Conservation (phyloP, 1,284 basidiomycete genomes). For the Cystobasidium sp. region DNA sequence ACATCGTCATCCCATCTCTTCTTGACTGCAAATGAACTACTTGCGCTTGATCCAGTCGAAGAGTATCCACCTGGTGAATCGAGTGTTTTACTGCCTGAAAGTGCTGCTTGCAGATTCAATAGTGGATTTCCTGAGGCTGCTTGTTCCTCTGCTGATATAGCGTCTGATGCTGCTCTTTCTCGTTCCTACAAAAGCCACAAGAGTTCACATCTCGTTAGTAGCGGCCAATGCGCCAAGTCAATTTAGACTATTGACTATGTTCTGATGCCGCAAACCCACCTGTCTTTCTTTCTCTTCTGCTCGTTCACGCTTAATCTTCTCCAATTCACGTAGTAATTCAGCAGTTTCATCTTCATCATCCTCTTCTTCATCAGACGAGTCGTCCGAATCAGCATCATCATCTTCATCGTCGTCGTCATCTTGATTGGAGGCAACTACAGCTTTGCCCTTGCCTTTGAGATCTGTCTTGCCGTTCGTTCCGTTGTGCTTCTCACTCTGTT, state of each 20-base stretch:
- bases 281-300: slow-evolving; percentile 84
- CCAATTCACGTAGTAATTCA: slow-evolving; percentile 85
- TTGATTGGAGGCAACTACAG: slow-evolving; percentile 6
- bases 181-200: too few species aligned
- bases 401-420: slow-evolving; percentile 40
- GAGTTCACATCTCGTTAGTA: too few species aligned
- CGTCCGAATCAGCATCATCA: slow-evolving; percentile 55
- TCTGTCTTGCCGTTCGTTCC: slow-evolving; percentile 46
- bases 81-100: slow-evolving; percentile 61
- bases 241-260: too few species aligned
- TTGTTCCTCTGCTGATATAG: slow-evolving; percentile 72
- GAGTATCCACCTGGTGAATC: slow-evolving; percentile 56
- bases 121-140: slow-evolving; percentile 84
- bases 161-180: slow-evolving; percentile 68
- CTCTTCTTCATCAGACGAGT: slow-evolving; percentile 64
- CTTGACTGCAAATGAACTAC: slow-evolving; percentile 81
- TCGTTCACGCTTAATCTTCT: slow-evolving; percentile 91
- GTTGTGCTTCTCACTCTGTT: slow-evolving; percentile 57
- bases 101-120: slow-evolving; percentile 82
- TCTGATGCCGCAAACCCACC: too few species aligned
- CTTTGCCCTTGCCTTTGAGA: slow-evolving; percentile 44
- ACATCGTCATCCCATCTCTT: slow-evolving; percentile 93
- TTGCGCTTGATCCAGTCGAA: slow-evolving; percentile 67
- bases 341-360: slow-evolving; percentile 90
- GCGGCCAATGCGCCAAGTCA: too few species aligned